Base-by-base conservation (phyloP, 2,329 filamentous ascomycete genomes). In the Aspergillus novofumigatus region DNA sequence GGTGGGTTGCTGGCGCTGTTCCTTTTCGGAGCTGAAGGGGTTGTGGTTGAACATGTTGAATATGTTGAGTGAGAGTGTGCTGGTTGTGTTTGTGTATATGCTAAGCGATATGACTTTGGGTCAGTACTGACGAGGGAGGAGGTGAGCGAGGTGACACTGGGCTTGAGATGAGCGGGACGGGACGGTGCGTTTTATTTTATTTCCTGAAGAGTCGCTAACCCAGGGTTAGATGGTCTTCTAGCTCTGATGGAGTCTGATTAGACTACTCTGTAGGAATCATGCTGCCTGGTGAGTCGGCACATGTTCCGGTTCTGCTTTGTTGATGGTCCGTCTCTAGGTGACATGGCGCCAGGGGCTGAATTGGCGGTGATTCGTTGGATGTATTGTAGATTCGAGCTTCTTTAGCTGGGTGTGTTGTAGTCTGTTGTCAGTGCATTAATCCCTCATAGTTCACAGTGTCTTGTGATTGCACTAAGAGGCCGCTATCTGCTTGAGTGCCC, bases 11-110 rank as follows among this genome's bases (percentile, higher is more conserved):
- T 49, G 29, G 47, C 4, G 25, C 50, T 48, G 51, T 62, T 53
- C 42, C 60, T 50, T 56, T 55, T 71, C 72, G 67, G 71, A 72
- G 53, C 64, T 60, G 65, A 66, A 66, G 67, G 71, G 68, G 62
- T 67, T 64, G 67, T 71, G 66, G 63, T 65, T 64, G 66, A 69
- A 68, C 65, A 68, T 67, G 47, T 21, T 59, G 59, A 29, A 29
- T 10, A 32, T 6, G 32, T 6, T 6, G 32, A 11, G 26, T 28
- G 26, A 9, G 26, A 28, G 26, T 28, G 26, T 55, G 9, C 21
- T 29, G 45, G 47, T 32, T 51, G 17, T 20, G 29, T 32, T 2
- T 28, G 28, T 25, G 25, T 25, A 29, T 29, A 9, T 29, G 28
- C 28, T 29, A 29, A 32, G 29, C 29, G 29, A 32, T 32, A 32